Evolutionary conservation across 192 early-diverging fungal species (phyloP), one percentile per base, ranked within the genome.

Genomic region (Thoreauomyces humboldtii): DNA sequence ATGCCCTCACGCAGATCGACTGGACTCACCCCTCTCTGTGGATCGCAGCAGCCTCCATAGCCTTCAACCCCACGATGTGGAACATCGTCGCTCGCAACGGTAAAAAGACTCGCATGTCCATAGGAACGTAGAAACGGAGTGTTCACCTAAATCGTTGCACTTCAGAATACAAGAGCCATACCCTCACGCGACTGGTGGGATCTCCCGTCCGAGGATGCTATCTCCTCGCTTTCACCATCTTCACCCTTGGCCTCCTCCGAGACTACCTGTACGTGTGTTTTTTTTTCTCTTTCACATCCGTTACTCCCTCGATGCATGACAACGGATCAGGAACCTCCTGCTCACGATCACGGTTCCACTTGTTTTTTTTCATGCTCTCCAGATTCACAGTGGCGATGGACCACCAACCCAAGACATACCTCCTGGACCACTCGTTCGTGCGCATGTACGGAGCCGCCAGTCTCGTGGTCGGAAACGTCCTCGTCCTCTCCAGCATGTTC

Each of bases 31-130:
- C 82, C 19, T 77, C 83, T 22, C 77, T 96, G 38, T 91, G 86
- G 80, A 51, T 87, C 43, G 64, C 87, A 22, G 70, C 89, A 21
- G 88, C 73, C 12, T 84, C 81, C 56, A 89, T 96, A 43, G 60
- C 88, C 17, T 94, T 96, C 78, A 93, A 93, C 56, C 93, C 93
- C 41, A 70, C 83, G 24, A 90, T 87, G 68, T 96, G 93, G 93
- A 96, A 96, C 76, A 84, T 91, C 29, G 89, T 87, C 7, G 93
- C 93, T 11, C 82, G 90, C 32, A 82, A 76, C 69, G 88, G 86
- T 90, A 77, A 14, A 24, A 52, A 52, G 32, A 52, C 50, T n/a
- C n/a, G n/a, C n/a, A n/a, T n/a, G n/a, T n/a, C n/a, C n/a, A n/a
- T n/a, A n/a, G n/a, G n/a, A n/a, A n/a, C n/a, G n/a, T n/a, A n/a